Evolutionary conservation across 768 basidiomycete genomes (phyloP).

Genomic region (Lentinula sp.): DNA sequence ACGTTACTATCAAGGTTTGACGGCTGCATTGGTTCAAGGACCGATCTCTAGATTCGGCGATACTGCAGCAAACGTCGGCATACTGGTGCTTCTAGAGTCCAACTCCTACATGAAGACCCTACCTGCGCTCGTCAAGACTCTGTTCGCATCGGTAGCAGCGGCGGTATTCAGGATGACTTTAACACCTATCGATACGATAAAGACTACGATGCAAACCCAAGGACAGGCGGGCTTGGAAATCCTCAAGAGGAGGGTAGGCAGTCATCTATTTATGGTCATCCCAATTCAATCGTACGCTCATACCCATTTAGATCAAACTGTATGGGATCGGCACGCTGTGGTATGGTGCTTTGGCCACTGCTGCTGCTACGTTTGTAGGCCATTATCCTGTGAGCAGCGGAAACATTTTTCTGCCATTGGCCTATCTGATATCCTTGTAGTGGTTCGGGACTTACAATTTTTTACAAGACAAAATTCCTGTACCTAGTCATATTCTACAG

Average conservation of each 20-base stretch:
- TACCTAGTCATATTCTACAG: constrained; percentile 41
- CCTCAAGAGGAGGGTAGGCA: constrained; percentile 55
- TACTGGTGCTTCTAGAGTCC: constrained; percentile 76
- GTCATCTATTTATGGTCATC: not conserved
- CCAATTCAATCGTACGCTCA: too few species aligned
- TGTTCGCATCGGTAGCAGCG: constrained; percentile 72
- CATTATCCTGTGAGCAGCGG: constrained; percentile 66
- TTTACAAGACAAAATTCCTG: constrained; percentile 59
- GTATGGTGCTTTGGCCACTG: constrained; percentile 91
- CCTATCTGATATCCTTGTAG: constrained; percentile 23
- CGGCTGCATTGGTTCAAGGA: constrained; percentile 82
- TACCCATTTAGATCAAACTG: constrained; percentile 45
- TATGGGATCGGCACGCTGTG: constrained; percentile 78
- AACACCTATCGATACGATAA: constrained; percentile 89
- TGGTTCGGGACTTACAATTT: constrained; percentile 89
- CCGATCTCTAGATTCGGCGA: constrained; percentile 87
- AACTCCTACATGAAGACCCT: constrained; percentile 65
- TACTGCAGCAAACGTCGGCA: constrained; percentile 91
- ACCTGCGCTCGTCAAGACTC: constrained; percentile 64
- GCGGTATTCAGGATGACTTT: constrained; percentile 87
- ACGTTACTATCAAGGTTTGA: constrained; percentile 85
- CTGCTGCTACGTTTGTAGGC: constrained; percentile 90
- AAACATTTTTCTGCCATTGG: too few species aligned
- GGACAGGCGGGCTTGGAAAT: constrained; percentile 66
- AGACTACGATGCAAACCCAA: constrained; percentile 94